A percentile compares a stretch with the other conserved stretches of the same genome.
These are phyloP conservation scores for Jamesozyma piceae DNA, from an alignment of 805 yeast species.

Conservation along the genomic window DNA sequence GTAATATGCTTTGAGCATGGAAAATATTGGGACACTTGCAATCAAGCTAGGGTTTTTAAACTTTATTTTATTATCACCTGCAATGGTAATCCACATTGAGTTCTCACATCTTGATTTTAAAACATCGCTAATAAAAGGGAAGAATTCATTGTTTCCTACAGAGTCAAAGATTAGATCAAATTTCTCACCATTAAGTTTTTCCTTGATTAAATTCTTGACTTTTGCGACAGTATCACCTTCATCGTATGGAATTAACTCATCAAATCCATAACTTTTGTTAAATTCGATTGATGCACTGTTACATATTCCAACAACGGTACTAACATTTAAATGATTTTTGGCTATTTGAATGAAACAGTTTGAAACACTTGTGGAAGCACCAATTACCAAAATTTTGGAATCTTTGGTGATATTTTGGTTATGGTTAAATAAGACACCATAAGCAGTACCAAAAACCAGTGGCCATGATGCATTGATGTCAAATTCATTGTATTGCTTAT, in stretches of 20 bases:
- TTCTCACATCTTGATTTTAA: slow-evolving; percentile 41
- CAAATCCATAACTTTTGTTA: slow-evolving; percentile 48
- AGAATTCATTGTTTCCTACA: slow-evolving; percentile 48
- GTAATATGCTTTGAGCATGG: slow-evolving; percentile 12
- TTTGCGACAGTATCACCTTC: slow-evolving; percentile 34
- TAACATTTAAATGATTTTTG: slow-evolving; percentile 38
- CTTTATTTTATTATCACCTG: slow-evolving; percentile 42
- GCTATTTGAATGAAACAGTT: slow-evolving; percentile 46
- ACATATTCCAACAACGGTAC: slow-evolving; percentile 48
- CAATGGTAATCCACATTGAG: slow-evolving; percentile 43
- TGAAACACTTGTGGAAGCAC: slow-evolving; percentile 71
- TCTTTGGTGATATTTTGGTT: slow-evolving; percentile 31
- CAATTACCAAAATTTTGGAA: slow-evolving; percentile 51
- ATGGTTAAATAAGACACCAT: slow-evolving; percentile 27
- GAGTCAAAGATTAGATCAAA: slow-evolving; percentile 61
- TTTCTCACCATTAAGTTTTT: slow-evolving; percentile 30
- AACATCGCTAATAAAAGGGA: slow-evolving; percentile 34
- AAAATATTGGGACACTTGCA: slow-evolving; percentile 8
- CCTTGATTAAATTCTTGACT: slow-evolving; percentile 24
- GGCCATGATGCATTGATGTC: slow-evolving; percentile 45
- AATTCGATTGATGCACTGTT: slow-evolving; percentile 39
- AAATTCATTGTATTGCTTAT: slow-evolving; percentile 23
- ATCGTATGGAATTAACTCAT: slow-evolving; percentile 48
- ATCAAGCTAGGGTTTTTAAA: slow-evolving; percentile 13
- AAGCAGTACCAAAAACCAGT: slow-evolving; percentile 57